phyloP scores from a whole-genome alignment of 2,329 filamentous ascomycete species.

The Colletotrichum liriopes region DNA sequence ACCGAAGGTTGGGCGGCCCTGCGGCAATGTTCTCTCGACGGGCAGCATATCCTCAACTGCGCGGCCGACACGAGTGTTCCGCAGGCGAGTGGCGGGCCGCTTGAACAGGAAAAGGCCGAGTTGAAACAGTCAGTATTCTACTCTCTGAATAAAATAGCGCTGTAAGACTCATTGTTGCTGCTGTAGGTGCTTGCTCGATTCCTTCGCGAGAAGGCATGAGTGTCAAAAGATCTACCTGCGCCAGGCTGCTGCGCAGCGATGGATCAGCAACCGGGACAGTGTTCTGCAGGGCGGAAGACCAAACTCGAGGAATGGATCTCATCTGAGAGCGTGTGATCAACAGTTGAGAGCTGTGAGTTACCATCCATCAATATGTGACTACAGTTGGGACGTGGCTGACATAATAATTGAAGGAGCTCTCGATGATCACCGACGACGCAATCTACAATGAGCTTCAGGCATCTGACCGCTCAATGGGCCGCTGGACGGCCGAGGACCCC shows the following conservation, averaged over 20 bases:
- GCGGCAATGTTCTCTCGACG: conserved; percentile 74
- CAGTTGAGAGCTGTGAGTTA: conserved; percentile 71
- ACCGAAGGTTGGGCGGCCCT: conserved; percentile 75
- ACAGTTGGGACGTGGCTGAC: neutral
- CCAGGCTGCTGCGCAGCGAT: conserved; percentile 72
- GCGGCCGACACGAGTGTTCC: conserved; percentile 75
- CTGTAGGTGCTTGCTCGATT: conserved; percentile 69
- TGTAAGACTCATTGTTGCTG: neutral
- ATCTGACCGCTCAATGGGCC: conserved; percentile 69
- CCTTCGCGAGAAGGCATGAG: conserved; percentile 74
- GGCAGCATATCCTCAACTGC: conserved; percentile 76
- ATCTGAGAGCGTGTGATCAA: conserved; percentile 69
- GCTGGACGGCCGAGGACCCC: conserved; percentile 76
- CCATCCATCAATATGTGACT: neutral
- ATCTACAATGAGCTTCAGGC: conserved; percentile 70
- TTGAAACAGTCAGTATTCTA: conserved; percentile 69
- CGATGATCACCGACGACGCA: conserved; percentile 70
- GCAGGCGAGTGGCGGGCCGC: conserved; percentile 65
- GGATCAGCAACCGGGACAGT: conserved; percentile 69
- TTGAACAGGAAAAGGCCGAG: conserved; percentile 75
- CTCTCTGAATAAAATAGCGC: neutral
- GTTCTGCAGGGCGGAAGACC: conserved; percentile 69
- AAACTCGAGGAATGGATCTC: conserved; percentile 61
- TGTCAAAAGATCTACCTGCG: conserved; percentile 76
- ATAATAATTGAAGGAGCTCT: conserved; percentile 65